These are phyloP conservation scores for Colletotrichum spaethianum DNA, from an alignment of 2,329 filamentous ascomycete species.

Conservation along the genomic window DNA sequence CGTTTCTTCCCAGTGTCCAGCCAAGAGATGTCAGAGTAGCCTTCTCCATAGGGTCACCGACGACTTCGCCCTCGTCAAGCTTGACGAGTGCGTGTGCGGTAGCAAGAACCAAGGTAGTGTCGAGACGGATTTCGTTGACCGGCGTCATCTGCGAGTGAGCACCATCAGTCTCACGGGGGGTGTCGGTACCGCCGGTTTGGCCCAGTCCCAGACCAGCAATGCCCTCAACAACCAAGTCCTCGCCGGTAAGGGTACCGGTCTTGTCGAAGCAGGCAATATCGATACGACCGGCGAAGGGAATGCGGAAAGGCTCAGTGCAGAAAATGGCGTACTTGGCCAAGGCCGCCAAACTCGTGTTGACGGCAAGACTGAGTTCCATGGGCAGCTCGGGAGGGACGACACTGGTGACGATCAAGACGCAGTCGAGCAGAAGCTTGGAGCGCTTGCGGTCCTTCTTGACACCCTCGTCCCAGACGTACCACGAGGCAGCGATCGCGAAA, in stretches of 20 bases:
- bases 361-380: constrained; percentile 97
- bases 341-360: constrained; percentile 96
- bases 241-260: constrained; percentile 95
- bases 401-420: constrained; percentile 96
- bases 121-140: constrained; percentile 78
- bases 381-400: constrained; percentile 98
- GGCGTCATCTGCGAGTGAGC: constrained; percentile 85
- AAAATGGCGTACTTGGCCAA: constrained; percentile 97
- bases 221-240: constrained; percentile 96
- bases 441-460: constrained; percentile 95
- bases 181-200: constrained; percentile 71
- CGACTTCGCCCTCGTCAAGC: constrained; percentile 95
- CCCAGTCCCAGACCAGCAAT: constrained; percentile 90
- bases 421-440: constrained; percentile 96
- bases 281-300: constrained; percentile 94
- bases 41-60: constrained; percentile 99
- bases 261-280: constrained; percentile 99
- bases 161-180: constrained; percentile 80
- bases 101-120: constrained; percentile 93
- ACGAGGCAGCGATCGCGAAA: constrained; percentile 96
- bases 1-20: constrained; percentile 93
- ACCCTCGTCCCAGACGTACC: constrained; percentile 99
- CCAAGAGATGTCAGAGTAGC: constrained; percentile 91
- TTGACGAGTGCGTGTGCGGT: constrained; percentile 97
- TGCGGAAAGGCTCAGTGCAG: constrained; percentile 98